These are phyloP conservation scores for Leccinum pachyderme DNA, from an alignment of 1,284 basidiomycete genomes.

Conservation along the genomic window DNA sequence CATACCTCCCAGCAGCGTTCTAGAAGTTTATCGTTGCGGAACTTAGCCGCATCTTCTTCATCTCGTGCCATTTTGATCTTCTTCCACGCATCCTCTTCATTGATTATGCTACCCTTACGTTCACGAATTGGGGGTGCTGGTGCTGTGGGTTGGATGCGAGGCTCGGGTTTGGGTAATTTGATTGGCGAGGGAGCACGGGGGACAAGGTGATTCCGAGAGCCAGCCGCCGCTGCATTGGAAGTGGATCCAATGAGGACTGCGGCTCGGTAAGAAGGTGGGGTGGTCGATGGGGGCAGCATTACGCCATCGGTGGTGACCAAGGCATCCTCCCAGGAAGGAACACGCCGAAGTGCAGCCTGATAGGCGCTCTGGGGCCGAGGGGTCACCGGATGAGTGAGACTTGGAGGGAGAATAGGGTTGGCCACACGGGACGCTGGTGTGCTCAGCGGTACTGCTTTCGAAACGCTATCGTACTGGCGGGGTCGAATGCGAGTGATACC, in stretches of 20 bases:
- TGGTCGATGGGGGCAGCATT: constrained; percentile 39
- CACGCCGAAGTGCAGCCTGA: constrained; percentile 13
- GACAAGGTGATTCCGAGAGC: constrained; percentile 16
- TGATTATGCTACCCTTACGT: constrained; percentile 47
- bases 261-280: constrained; percentile 52
- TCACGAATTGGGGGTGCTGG: constrained; percentile 28
- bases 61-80: constrained; percentile 67
- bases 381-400: constrained; percentile 28
- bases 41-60: constrained; percentile 68
- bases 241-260: constrained; percentile 32
- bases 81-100: constrained; percentile 74
- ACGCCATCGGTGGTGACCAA: constrained; percentile 39
- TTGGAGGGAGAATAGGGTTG: constrained; percentile 25
- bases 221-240: constrained; percentile 7
- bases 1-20: constrained; percentile 72
- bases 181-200: constrained; percentile 31
- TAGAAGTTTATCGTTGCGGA: constrained; percentile 57
- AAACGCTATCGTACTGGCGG: constrained; percentile 22
- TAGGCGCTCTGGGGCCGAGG: constrained; percentile 25
- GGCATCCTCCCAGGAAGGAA: constrained; percentile 37
- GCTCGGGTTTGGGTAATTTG: constrained; percentile 29
- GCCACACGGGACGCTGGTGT: constrained; percentile 21
- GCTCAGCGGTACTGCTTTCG: constrained; percentile 17
- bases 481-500: constrained; percentile 2
- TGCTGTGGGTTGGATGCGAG: constrained; percentile 12